phyloP scores from a whole-genome alignment of 2,329 filamentous ascomycete genomes.

The Fusarium sp. region DNA sequence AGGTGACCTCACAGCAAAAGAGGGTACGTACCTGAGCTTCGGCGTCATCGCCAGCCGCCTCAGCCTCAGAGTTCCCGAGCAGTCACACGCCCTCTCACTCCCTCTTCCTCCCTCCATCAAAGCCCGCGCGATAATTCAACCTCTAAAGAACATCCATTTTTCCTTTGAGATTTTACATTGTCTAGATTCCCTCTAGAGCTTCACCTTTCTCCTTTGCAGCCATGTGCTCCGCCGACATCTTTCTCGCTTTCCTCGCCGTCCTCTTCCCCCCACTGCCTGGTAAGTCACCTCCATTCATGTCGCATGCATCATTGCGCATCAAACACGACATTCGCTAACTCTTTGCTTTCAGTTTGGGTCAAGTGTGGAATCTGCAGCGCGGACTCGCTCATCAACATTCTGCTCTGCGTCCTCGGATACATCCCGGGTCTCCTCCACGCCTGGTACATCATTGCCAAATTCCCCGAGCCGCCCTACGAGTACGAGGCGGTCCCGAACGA shows the following conservation, averaged over 20 bases:
- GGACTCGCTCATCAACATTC: constrained; percentile 95
- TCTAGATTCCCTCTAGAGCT: background rate
- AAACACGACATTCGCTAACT: constrained; percentile 20
- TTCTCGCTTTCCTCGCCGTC: constrained; percentile 73
- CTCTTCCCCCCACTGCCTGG: constrained; percentile 75
- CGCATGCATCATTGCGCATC: background rate
- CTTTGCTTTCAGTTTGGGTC: constrained; percentile 80
- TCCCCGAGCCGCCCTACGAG: constrained; percentile 79
- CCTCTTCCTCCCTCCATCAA: constrained; percentile 17
- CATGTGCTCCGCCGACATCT: constrained; percentile 72
- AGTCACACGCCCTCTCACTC: constrained; percentile 26
- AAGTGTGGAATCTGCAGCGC: constrained; percentile 93
- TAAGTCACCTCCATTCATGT: constrained; percentile 53
- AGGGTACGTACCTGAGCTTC: constrained; percentile 17
- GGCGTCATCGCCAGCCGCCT: constrained; percentile 36
- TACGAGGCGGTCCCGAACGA: constrained; percentile 75
- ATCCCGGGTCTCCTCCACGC: constrained; percentile 92
- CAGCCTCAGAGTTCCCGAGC: constrained; percentile 27
- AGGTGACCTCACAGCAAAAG: constrained; percentile 27
- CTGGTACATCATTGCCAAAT: constrained; percentile 97
- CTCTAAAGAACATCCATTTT: background rate
- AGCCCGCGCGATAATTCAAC: constrained; percentile 15
- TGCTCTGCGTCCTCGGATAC: constrained; percentile 83
- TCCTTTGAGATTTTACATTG: background rate
- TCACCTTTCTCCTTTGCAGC: constrained; percentile 7